Evolutionary conservation across 2,329 filamentous ascomycete species (phyloP), one percentile per base, ranked within the genome.

Genomic region (Chrysosporium queenslandicum): DNA sequence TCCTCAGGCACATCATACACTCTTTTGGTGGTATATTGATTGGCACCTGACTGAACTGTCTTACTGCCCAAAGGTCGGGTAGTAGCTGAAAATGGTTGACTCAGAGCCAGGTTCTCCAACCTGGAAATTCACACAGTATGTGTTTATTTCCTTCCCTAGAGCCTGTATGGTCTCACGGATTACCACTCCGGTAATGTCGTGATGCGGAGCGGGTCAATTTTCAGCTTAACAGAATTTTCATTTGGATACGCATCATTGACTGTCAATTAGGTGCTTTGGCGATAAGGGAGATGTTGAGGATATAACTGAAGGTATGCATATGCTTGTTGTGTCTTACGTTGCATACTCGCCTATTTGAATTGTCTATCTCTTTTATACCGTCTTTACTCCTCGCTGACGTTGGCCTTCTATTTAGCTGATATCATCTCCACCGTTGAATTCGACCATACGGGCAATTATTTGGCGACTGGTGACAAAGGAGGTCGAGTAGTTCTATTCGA

Each of bases 41-140:
- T 37, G 40, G 14, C 21, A 37, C 53, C 56, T 52, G 56, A 55
- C 53, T 51, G 60, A 58, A 55, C 39, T 54, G 55, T 53, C 55
- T 58, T 58, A 56, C 58, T 53, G 34, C 45, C 59, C 57, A 58
- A 58, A 53, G 39, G 53, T 18, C 65, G 63, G 64, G 63, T 64
- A 61, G 65, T 63, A 60, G 16, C 20, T 66, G 71, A 91, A 85
- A 77, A 96, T 97, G 90, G 90, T 92, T 78, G 90, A 96, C 81
- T 86, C 85, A 77, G 89, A 94, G 77, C 80, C 86, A 75, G 88
- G 82, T 79, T 85, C 87, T 76, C 90, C 90, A 69, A 97, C 90
- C 75, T 97, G 91, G 91, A 97, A 97, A 80, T 97, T 97, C 77
- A 97, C 91, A 73, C 91, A 97, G 90, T 94, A 86, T 73, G 88